These are phyloP conservation scores for Cicer yamashitae DNA, from an alignment of 306 rosid species.

Conservation along the genomic window DNA sequence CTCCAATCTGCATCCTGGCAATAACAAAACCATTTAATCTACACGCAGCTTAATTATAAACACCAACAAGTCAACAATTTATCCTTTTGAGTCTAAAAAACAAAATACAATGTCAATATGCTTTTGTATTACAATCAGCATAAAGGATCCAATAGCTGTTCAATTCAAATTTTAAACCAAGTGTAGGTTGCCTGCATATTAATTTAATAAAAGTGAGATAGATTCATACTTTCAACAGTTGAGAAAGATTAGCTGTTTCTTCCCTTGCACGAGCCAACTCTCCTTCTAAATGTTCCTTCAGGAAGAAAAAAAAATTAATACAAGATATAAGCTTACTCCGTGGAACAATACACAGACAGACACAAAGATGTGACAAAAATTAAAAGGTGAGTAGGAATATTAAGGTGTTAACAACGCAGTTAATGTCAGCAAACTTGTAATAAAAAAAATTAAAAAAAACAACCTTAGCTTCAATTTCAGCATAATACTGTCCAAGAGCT, in stretches of 20 bases:
- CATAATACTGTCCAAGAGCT: conserved; percentile 98
- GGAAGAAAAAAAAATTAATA: conserved; percentile 41
- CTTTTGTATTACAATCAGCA: conserved; percentile 25
- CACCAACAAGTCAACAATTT: conserved; percentile 11
- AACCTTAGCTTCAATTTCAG: conserved; percentile 99
- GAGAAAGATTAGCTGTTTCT: conserved; percentile 70
- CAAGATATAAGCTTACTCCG: conserved; percentile 36
- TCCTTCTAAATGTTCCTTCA: conserved; percentile 85
- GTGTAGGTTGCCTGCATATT: conserved; percentile 12
- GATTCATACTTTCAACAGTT: conserved; percentile 63
- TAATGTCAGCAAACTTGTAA: neutral
- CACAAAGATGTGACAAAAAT: neutral
- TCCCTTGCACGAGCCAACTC: conserved; percentile 81
- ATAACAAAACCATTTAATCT: conserved; percentile 39
- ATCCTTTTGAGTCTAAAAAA: conserved; percentile 16
- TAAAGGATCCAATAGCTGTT: conserved; percentile 10
- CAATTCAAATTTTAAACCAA: neutral
- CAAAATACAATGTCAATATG: neutral
- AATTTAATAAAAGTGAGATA: conserved; percentile 34
- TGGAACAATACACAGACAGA: conserved; percentile 36
- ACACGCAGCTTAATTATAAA: conserved; percentile 30
- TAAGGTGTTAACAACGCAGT: conserved; percentile 32
- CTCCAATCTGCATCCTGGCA: conserved; percentile 72
- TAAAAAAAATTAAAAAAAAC: neutral
- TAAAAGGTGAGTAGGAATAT: neutral